Evolutionary conservation across 139 green algal genomes (phyloP), one percentile per base, ranked within the genome.

Genomic region (Spirogloea muscicola): DNA sequence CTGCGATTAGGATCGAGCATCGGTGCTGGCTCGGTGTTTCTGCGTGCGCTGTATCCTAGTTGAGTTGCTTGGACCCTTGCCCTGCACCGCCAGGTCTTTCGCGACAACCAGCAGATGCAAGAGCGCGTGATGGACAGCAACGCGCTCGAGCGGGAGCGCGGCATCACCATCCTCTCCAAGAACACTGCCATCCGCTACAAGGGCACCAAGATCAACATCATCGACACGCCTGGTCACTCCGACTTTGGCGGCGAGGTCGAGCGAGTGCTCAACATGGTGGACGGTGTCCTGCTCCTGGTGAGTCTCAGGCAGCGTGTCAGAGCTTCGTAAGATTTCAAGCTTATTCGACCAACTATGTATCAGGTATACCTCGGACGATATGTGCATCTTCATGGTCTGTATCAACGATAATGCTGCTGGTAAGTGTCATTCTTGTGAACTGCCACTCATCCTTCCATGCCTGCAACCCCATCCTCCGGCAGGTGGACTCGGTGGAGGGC

Each of bases 191-290:
- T 99, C 44, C 85, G 68, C 10, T 98, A 93, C 88, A 86, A 86
- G 80, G 87, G 25, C 42, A 78, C 69, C 58, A 83, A 83, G 69
- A 96, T 99, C 77, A 99, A 99, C 82, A 95, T 99, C 85, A 98
- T 99, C 58, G 94, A 99, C 83, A 99, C 94, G 0, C 94, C 94
- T 0, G 94, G 94, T 57, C 94, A 99, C 91, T 92, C 94, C 25
- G 94, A 99, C 85, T 99, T 99, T 84, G 94, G 94, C 46, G 94
- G 94, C 0, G 94, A 99, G 84, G 94, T 99, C 25, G 94, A 98
- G 89, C 91, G 94, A 38, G 92, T 98, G 48, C 89, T 99, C 58
- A 97, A 98, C 87, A 99, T 99, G 94, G 95, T 91, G 51, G 94
- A 99, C 70, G 94, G 92, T 58, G 95, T 99, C 77, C 84, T 99